Conservation (phyloP, 257 asterid species). For the Cordia subcordata region DNA sequence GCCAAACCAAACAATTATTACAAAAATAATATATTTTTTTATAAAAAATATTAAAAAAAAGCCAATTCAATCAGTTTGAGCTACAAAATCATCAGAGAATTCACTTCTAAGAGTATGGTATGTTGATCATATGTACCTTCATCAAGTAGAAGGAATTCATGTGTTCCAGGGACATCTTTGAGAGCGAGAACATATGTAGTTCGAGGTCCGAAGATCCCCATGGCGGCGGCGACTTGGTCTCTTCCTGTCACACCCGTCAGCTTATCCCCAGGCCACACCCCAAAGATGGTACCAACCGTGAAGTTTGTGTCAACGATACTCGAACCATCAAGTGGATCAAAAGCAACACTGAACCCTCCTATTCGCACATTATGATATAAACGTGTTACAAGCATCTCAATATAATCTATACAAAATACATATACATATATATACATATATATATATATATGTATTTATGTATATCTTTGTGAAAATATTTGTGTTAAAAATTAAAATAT, state of each 20-base stretch:
- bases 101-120: no score
- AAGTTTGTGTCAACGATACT: slow-evolving; percentile 97
- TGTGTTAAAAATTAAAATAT: not conserved
- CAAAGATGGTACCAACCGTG: slow-evolving; percentile 94
- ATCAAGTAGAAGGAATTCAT: slow-evolving; percentile 92
- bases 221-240: slow-evolving; percentile 97
- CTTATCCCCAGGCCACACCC: slow-evolving; percentile 98
- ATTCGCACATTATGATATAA: no score
- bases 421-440: no score
- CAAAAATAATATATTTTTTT: no score
- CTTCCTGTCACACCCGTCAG: slow-evolving; percentile 81
- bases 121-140: no score
- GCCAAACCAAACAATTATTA: no score
- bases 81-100: no score
- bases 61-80: no score
- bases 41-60: no score
- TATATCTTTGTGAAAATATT: not conserved
- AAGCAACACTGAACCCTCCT: slow-evolving; percentile 98
- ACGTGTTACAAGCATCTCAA: no score
- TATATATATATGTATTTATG: no score
- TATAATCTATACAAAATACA: no score
- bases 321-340: slow-evolving; percentile 94
- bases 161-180: slow-evolving; percentile 91
- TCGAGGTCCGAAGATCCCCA: slow-evolving; percentile 96
- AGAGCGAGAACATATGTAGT: slow-evolving; percentile 94